Evolutionary conservation across 2,329 filamentous ascomycete genomes (phyloP).

Genomic region (Hymenotorrendiella dingleyae): DNA sequence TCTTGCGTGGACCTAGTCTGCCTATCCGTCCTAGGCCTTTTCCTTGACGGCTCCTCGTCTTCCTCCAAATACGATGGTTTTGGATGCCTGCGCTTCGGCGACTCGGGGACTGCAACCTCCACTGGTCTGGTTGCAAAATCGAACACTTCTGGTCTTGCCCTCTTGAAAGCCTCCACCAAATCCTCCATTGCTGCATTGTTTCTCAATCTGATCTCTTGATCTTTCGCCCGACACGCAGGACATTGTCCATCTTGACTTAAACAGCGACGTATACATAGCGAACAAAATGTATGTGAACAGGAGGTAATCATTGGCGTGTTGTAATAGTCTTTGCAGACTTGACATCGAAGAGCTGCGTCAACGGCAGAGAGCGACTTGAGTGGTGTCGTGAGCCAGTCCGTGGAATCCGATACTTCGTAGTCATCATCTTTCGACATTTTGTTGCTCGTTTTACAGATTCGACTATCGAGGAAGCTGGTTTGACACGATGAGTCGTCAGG

Average conservation of each 20-base stretch:
- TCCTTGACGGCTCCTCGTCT: conserved; percentile 34
- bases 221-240: conserved; percentile 70
- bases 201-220: conserved; percentile 79
- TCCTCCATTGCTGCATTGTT: conserved; percentile 84
- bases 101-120: conserved; percentile 9
- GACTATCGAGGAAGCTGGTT: neutral
- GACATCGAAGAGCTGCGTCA: conserved; percentile 83
- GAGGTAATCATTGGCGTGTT: conserved; percentile 90
- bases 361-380: conserved; percentile 62
- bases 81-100: conserved; percentile 48
- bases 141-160: conserved; percentile 56
- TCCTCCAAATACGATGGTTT: conserved; percentile 25
- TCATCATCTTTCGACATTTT: conserved; percentile 13
- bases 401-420: conserved; percentile 62
- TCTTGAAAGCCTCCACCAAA: conserved; percentile 71
- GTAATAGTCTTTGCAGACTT: conserved; percentile 98
- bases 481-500: too few relatives aligned
- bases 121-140: conserved; percentile 52
- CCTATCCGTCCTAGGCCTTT: conserved; percentile 47
- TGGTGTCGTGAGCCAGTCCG: conserved; percentile 73
- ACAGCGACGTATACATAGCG: conserved; percentile 84
- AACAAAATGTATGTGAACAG: conserved; percentile 95
- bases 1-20: conserved; percentile 36
- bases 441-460: neutral
- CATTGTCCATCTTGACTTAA: conserved; percentile 81